A percentile compares a stretch with the other conserved stretches of the same genome.
Conservation (phyloP, 176 grass and related monocot genomes). For the Cenchrus americanus region DNA sequence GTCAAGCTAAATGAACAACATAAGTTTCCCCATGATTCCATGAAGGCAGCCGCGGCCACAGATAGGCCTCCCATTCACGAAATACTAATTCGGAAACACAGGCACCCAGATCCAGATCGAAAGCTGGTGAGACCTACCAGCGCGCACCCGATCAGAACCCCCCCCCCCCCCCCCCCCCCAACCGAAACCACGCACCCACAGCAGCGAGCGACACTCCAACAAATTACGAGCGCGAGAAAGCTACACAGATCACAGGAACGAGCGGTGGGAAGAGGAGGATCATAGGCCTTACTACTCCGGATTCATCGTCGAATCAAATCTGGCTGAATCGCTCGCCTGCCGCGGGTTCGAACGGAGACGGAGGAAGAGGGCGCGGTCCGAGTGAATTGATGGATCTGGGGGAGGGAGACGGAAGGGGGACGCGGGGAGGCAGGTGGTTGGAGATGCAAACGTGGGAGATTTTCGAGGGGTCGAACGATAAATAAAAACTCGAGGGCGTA, state of each 20-base stretch:
- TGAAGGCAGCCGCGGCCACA: neutral
- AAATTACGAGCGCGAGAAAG: neutral
- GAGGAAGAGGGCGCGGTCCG: neutral
- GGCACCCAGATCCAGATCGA: conserved; percentile 37
- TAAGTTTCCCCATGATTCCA: neutral
- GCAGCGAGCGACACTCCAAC: neutral
- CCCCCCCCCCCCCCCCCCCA: no score
- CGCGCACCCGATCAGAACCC: neutral
- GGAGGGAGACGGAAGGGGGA: neutral
- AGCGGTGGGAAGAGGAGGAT: neutral
- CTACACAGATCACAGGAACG: neutral
- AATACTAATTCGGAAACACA: neutral
- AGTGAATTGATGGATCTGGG: conserved; percentile 37
- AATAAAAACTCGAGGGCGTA: conserved; percentile 22
- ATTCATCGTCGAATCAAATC: conserved; percentile 57
- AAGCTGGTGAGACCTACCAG: conserved; percentile 26
- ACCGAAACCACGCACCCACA: neutral
- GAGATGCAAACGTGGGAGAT: conserved; percentile 32
- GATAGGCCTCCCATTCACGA: neutral
- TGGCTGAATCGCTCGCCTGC: neutral
- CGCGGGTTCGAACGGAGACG: conserved; percentile 19
- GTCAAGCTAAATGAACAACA: neutral
- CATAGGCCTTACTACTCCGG: conserved; percentile 62
- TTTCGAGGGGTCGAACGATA: conserved; percentile 23
- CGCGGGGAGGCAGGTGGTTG: neutral